Percentiles rank a stretch among this genome's conserved stretches.
Evolutionary conservation across 75 land plant species (phyloP).

Genomic region (Sequoia sempervirens): DNA sequence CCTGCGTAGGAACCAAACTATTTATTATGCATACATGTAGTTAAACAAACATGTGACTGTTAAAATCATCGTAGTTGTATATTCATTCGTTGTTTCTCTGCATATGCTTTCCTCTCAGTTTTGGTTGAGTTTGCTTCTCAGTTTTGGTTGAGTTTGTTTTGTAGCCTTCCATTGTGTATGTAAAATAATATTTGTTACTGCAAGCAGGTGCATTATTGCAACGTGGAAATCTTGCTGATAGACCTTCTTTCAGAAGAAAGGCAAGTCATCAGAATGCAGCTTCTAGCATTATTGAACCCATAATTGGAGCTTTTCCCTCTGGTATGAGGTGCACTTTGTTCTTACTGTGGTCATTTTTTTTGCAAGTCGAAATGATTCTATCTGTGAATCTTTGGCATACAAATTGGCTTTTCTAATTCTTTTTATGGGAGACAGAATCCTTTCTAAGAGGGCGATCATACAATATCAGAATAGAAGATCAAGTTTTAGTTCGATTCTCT

Average conservation of each 20-base stretch:
- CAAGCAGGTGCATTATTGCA: slow-evolving; percentile 5
- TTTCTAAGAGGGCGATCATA: slow-evolving; percentile 86
- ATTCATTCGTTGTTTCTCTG: not conserved
- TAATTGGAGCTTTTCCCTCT: slow-evolving; percentile 8
- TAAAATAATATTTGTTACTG: not conserved
- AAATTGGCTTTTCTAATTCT: slow-evolving; percentile 5
- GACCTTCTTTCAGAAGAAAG: slow-evolving; percentile 5
- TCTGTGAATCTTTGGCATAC: not conserved
- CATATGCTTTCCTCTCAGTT: not conserved
- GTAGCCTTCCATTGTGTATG: not conserved
- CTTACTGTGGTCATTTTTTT: not conserved
- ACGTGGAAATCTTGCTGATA: slow-evolving; percentile 3
- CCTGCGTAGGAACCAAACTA: not conserved
- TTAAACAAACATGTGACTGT: not conserved
- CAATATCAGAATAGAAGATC: slow-evolving; percentile 88
- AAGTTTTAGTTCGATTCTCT: slow-evolving; percentile 87
- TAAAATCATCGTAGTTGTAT: not conserved
- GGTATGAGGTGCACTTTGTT: not conserved
- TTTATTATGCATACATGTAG: not conserved
- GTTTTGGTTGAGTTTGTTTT: not conserved
- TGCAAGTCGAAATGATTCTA: not conserved
- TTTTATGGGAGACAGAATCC: slow-evolving; percentile 44
- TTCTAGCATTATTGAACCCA: not conserved
- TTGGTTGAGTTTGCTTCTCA: no score
- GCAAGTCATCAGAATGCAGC: not conserved